phyloP scores from a whole-genome alignment of 148 eudicot genomes.

The Mesembryanthemum crystallinum region DNA sequence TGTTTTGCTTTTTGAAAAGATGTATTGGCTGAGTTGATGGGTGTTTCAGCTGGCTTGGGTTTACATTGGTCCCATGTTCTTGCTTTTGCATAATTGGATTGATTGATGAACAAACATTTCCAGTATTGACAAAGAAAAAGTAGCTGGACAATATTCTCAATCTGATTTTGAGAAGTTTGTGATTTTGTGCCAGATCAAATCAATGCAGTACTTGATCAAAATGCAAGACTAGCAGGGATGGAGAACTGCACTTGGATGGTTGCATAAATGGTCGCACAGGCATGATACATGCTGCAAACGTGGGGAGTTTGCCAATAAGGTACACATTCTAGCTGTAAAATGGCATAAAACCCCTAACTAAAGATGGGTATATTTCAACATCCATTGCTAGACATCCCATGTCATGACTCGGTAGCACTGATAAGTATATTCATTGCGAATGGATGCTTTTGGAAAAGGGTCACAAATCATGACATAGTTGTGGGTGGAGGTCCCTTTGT shows the following conservation, averaged over 20 bases:
- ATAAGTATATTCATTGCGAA: neutral
- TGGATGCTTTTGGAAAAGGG: neutral
- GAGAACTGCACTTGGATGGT: neutral
- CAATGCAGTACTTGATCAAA: neutral
- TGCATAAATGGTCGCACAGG: neutral
- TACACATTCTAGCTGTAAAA: neutral
- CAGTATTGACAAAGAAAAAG: neutral
- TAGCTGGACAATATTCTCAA: neutral
- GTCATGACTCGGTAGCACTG: too few relatives aligned
- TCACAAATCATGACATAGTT: neutral
- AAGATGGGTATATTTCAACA: too few relatives aligned
- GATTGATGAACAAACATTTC: neutral
- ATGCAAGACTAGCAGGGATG: neutral
- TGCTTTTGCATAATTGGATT: neutral
- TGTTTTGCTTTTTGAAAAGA: too few relatives aligned
- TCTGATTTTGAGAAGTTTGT: neutral
- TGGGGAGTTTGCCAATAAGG: neutral
- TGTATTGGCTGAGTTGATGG: too few relatives aligned
- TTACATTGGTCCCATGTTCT: neutral
- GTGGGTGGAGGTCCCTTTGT: neutral
- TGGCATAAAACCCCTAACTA: neutral
- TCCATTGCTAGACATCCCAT: too few relatives aligned
- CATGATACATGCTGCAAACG: neutral
- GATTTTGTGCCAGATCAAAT: neutral
- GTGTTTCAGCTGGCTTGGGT: too few relatives aligned